Base-by-base conservation (phyloP, 225 moss, liverwort and hornwort species). In the Physcomitrium patens region DNA sequence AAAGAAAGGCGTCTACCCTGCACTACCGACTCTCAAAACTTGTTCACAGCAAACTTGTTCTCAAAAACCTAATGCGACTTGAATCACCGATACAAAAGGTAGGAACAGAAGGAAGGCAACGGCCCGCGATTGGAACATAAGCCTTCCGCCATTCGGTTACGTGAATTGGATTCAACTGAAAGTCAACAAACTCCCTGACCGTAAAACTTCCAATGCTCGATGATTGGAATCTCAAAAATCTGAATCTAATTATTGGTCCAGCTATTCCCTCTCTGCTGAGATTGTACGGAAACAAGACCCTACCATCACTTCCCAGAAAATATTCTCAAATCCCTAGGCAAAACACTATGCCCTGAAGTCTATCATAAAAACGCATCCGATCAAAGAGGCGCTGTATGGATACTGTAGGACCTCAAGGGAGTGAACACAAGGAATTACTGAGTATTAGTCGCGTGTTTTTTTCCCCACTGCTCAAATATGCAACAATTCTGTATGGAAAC, bases 331-430 rank as follows among this genome's bases (percentile, higher is more conserved):
- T 26, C 10, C 19, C 42, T 59, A 59, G 8, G 31, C 15, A 60
- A 28, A 66, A 59, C 50, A 41, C 59, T 5, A 13, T 48, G 66
- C 37, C 24, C 5, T 28, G 54, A 54, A 44, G 45, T 72, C 47
- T 20, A 63, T 27, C 63, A 63, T 19, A 4, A 42, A 9, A 69
- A 19, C 18, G 74, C 31, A 15, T 65, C 31, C 31, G 31, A 37
- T 37, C 31, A 37, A 58, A 65, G 58, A 45, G 23, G 44, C 68
- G 10, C 53, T 53, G 42, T 42, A 48, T 60, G 61, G 14, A 60
- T 63, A 61, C 65, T 55, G 54, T 54, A 49, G 54, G 61, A 74
- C 10, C 13, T 26, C 7, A 26, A 63, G 60, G 57, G 47, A 78
- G 19, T 43, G 20, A 19, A 17, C 54, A 19, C 7, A 17, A 6